Percentiles rank a stretch among this genome's conserved stretches.
Conservation (phyloP, 2,329 filamentous ascomycete species). For the Geoglossum cookeanum region DNA sequence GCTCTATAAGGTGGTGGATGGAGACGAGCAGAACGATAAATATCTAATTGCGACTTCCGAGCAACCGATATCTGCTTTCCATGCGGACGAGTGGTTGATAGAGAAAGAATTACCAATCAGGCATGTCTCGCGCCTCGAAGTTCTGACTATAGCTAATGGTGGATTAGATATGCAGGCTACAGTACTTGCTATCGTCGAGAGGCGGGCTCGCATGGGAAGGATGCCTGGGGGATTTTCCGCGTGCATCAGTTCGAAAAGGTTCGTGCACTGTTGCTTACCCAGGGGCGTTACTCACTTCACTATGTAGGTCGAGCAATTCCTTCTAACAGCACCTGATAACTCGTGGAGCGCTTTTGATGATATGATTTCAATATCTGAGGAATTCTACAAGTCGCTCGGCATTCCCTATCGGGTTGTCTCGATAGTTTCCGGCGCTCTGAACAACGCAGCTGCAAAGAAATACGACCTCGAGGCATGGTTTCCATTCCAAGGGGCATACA, state of each 20-base stretch:
- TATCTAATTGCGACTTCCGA: constrained; percentile 70
- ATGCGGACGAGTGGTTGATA: constrained; percentile 84
- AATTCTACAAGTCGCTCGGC: constrained; percentile 80
- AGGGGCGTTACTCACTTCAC: not conserved
- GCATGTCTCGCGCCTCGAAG: constrained; percentile 22
- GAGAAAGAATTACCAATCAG: constrained; percentile 75
- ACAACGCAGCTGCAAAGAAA: constrained; percentile 81
- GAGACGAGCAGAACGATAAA: constrained; percentile 77
- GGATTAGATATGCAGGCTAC: constrained; percentile 43
- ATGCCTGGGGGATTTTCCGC: constrained; percentile 95
- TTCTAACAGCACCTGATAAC: constrained; percentile 67
- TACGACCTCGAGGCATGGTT: constrained; percentile 95
- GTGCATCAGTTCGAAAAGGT: constrained; percentile 97
- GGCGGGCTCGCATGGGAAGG: constrained; percentile 74
- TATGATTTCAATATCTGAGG: constrained; percentile 82
- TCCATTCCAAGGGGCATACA: constrained; percentile 91
- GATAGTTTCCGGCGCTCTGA: constrained; percentile 91
- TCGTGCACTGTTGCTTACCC: constrained; percentile 4
- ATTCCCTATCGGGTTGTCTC: constrained; percentile 82
- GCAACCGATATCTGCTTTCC: constrained; percentile 83
- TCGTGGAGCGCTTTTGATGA: constrained; percentile 86
- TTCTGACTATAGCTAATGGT: not conserved
- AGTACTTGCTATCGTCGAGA: constrained; percentile 93
- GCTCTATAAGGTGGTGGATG: constrained; percentile 81
- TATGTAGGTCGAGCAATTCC: constrained; percentile 51